Evolutionary conservation across 176 grass and related monocot species (phyloP).

Genomic region (Aegilops umbellulata): DNA sequence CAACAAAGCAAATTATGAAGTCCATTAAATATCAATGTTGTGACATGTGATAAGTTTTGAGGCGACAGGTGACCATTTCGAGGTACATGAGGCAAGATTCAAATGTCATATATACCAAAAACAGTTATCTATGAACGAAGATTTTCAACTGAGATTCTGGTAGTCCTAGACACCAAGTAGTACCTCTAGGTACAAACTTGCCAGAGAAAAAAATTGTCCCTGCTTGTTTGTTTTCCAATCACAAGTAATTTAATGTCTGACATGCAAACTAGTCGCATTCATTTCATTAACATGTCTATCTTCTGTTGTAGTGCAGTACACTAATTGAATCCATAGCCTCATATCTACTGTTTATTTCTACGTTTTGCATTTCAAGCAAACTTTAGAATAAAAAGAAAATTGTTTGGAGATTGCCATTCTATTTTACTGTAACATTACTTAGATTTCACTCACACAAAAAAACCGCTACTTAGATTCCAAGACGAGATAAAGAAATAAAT

Average conservation of each 20-base stretch:
- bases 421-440: not conserved
- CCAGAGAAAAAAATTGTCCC: not conserved
- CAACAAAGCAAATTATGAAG: not conserved
- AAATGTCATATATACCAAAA: not conserved
- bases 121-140: not conserved
- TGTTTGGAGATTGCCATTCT: not conserved
- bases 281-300: not conserved
- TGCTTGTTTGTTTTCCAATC: not conserved
- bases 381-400: not conserved
- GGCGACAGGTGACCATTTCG: not conserved
- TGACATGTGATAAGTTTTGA: not conserved
- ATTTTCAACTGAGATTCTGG: not conserved
- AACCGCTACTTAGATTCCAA: too few relatives aligned
- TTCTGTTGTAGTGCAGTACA: not conserved
- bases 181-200: not conserved
- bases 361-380: not conserved
- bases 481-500: slow-evolving; percentile 2
- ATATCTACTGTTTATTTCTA: not conserved
- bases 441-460: too few relatives aligned
- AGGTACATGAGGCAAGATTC: not conserved
- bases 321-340: not conserved
- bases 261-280: not conserved
- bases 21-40: not conserved
- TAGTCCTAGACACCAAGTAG: slow-evolving; percentile 1
- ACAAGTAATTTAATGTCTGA: not conserved